Evolutionary conservation across 2,329 filamentous ascomycete genomes (phyloP), one percentile per base, ranked within the genome.

Genomic region (Pseudocercospora fijiensis): DNA sequence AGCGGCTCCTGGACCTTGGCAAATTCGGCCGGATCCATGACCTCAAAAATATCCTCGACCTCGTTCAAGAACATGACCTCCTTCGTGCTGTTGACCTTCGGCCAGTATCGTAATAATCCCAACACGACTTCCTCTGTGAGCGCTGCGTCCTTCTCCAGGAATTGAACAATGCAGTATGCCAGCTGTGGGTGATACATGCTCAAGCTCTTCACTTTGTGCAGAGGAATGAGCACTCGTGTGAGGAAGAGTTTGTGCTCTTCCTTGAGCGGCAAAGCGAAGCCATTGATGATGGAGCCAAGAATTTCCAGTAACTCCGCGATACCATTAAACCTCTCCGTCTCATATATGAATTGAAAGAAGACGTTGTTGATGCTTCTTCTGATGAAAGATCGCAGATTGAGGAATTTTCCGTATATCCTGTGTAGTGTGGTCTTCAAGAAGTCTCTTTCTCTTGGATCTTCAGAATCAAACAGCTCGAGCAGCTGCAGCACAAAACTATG

Each of bases 61-160:
- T 99, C 95, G 73, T 99, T 99, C 72, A 99, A 82, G 80, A 96
- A 99, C 95, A 99, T 99, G 75, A 99, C 95, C 79, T 99, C 95
- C 79, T 99, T 99, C 59, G 95, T 99, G 79, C 95, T 98, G 80
- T 99, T 99, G 72, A 96, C 92, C 83, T 99, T 99, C 55, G 95
- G 95, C 95, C 95, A 99, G 78, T 97, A 99, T 71, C 95, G 89
- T 67, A 99, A 84, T 61, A 99, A 84, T 52, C 95, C 95, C 69
- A 98, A 87, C 56, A 99, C 95, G 66, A 98, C 92, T 82, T 99
- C 95, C 86, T 99, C 95, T 10, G 95, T 99, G 74, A 99, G 83
- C 18, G 91, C 93, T 2, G 95, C 92, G 77, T 99, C 95, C 80
- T 99, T 99, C 77, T 99, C 95, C 64, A 99, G 80, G 77, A 99